Evolutionary conservation across 2,329 filamentous ascomycete species (phyloP).

Genomic region (Epichloe glyceriae): DNA sequence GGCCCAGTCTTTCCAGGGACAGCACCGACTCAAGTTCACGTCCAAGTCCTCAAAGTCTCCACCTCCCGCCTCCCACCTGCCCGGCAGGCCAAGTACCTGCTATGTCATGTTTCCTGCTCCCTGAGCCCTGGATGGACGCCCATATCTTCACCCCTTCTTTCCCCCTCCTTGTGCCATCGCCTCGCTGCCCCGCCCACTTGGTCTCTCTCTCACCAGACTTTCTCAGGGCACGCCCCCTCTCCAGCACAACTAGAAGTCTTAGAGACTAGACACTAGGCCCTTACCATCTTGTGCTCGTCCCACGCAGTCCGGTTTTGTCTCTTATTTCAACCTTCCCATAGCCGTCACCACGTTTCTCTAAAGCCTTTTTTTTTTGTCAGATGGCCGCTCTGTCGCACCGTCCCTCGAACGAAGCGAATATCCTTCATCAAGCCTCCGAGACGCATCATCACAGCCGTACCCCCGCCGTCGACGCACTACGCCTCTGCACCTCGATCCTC

Average conservation of each 20-base stretch:
- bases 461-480: slow-evolving; percentile 5
- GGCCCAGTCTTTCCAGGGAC: not conserved
- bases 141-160: not conserved
- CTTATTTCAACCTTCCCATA: slow-evolving; percentile 22
- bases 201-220: not conserved
- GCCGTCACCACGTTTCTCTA: slow-evolving; percentile 18
- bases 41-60: not conserved
- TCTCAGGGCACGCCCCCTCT: not conserved
- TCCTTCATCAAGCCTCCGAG: slow-evolving; percentile 1
- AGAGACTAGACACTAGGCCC: slow-evolving; percentile 6
- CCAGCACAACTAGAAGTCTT: not conserved
- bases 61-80: not conserved
- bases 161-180: not conserved
- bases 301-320: slow-evolving; percentile 10
- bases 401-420: slow-evolving; percentile 17
- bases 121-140: not conserved
- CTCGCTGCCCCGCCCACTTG: slow-evolving; percentile 4
- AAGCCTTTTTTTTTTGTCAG: slow-evolving; percentile 22
- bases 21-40: not conserved
- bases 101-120: not conserved
- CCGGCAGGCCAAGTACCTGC: not conserved
- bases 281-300: slow-evolving; percentile 10
- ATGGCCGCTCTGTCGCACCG: slow-evolving; percentile 31
- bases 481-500: slow-evolving; percentile 17
- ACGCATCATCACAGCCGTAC: not conserved